Evolutionary conservation across 352 stramenopile species (phyloP).

Genomic region (Pythium sukuiense): DNA sequence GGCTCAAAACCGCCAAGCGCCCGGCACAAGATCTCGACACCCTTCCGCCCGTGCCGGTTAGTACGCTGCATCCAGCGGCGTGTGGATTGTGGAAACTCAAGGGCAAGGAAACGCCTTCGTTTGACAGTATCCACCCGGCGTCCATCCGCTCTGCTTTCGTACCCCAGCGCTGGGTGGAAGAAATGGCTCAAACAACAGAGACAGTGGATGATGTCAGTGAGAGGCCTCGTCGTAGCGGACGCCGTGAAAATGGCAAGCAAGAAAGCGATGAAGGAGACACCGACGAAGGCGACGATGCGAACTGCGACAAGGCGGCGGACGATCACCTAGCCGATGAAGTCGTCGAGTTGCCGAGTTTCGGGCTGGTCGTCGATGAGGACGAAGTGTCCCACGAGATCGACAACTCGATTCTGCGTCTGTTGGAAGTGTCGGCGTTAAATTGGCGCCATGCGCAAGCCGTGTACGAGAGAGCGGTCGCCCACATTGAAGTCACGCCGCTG

Average conservation of each 20-base stretch:
- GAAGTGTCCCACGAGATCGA: slow-evolving; percentile 61
- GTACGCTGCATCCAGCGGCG: slow-evolving; percentile 57
- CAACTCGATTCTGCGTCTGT: slow-evolving; percentile 49
- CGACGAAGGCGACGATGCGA: slow-evolving; percentile 9
- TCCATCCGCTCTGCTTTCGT: slow-evolving; percentile 4
- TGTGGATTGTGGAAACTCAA: slow-evolving; percentile 66
- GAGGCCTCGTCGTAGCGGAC: slow-evolving; percentile 14
- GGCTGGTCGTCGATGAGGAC: slow-evolving; percentile 64
- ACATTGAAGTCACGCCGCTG: slow-evolving; percentile 53
- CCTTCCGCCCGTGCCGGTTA: slow-evolving; percentile 36
- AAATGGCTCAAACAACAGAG: neutral
- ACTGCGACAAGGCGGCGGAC: neutral
- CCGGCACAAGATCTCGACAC: slow-evolving; percentile 34
- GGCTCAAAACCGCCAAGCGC: slow-evolving; percentile 23
- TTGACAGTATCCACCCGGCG: slow-evolving; percentile 17
- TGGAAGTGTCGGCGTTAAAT: slow-evolving; percentile 68
- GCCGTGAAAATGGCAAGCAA: slow-evolving; percentile 9
- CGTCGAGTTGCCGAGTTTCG: slow-evolving; percentile 37
- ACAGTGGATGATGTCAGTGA: neutral
- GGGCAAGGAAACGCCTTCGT: slow-evolving; percentile 35
- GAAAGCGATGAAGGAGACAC: neutral
- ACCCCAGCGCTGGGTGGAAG: slow-evolving; percentile 23
- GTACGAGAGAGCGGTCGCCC: slow-evolving; percentile 53
- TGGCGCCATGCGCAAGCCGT: slow-evolving; percentile 65
- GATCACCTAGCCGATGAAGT: slow-evolving; percentile 11